phyloP scores from a whole-genome alignment of 2,329 filamentous ascomycete species.

The Chaetomium olivaceum region DNA sequence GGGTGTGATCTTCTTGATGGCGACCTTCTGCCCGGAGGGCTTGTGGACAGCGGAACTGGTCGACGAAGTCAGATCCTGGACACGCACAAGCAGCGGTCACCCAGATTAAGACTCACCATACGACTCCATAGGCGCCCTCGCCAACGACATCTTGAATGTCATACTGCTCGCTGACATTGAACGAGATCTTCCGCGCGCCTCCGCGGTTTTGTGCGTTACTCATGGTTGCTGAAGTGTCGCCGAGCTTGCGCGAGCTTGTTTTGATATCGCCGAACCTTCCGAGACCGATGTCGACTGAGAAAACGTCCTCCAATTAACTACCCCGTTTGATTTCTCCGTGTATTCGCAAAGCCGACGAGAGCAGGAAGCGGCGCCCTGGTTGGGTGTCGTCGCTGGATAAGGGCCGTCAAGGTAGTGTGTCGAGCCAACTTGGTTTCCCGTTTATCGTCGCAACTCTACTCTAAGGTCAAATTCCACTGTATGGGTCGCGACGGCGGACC shows the following conservation, averaged over 20 bases:
- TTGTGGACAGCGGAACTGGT: conserved; percentile 92
- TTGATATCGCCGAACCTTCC: not conserved
- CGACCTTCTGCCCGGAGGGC: conserved; percentile 95
- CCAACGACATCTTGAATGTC: conserved; percentile 99
- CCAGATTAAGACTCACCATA: conserved; percentile 69
- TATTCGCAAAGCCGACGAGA: not conserved
- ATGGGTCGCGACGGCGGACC: not conserved
- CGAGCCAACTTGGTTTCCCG: not conserved
- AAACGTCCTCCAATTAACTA: not conserved
- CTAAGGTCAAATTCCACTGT: conserved; percentile 8
- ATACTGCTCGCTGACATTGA: conserved; percentile 99
- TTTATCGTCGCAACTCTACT: conserved; percentile 7
- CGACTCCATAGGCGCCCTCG: conserved; percentile 96
- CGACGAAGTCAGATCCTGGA: conserved; percentile 13
- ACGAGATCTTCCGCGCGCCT: conserved; percentile 90
- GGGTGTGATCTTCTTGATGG: conserved; percentile 99
- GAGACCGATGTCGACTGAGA: not conserved
- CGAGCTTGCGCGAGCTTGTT: not conserved
- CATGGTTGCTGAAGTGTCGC: conserved; percentile 43
- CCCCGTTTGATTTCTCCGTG: not conserved
- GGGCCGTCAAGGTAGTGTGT: not conserved
- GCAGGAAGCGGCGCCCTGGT: not conserved
- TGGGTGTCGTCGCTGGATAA: not conserved
- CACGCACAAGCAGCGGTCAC: not conserved
- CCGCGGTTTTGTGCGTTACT: conserved; percentile 60